Conservation (phyloP, 305 asterid genomes). For the Fraxinus latifolia region DNA sequence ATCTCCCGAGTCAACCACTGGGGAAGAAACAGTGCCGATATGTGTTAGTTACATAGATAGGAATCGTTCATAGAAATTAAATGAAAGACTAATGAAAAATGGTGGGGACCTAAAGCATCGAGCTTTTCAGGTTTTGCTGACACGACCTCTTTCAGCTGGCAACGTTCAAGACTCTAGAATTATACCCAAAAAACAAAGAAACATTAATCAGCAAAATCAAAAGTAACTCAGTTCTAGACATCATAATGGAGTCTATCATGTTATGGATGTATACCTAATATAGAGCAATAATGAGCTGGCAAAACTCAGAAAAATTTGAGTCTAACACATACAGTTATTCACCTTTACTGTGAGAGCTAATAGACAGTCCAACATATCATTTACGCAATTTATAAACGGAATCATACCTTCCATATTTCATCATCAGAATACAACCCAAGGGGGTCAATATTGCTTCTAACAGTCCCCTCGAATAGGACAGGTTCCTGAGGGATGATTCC, state of each 20-base stretch:
- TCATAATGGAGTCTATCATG: neutral
- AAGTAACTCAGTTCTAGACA: neutral
- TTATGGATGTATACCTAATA: neutral
- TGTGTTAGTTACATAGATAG: neutral
- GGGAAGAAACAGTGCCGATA: neutral
- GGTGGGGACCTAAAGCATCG: constrained; percentile 39
- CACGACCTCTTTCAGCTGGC: constrained; percentile 70
- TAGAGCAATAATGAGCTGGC: neutral
- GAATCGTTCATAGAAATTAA: neutral
- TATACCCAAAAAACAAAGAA: neutral
- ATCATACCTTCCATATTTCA: constrained; percentile 66
- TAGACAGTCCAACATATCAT: neutral
- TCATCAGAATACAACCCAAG: constrained; percentile 59
- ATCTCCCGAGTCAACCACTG: constrained; percentile 64
- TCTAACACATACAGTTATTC: neutral
- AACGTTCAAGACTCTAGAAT: constrained; percentile 60
- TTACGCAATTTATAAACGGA: neutral
- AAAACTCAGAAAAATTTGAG: neutral
- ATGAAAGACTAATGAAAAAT: neutral
- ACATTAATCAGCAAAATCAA: neutral
- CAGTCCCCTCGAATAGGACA: constrained; percentile 60
- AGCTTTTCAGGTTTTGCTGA: constrained; percentile 58
- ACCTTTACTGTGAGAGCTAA: neutral
- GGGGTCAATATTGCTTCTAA: constrained; percentile 70
- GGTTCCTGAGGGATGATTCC: constrained; percentile 85